Evolutionary conservation across 2,329 filamentous ascomycete species (phyloP).

Genomic region (Trichoderma arundinaceum): DNA sequence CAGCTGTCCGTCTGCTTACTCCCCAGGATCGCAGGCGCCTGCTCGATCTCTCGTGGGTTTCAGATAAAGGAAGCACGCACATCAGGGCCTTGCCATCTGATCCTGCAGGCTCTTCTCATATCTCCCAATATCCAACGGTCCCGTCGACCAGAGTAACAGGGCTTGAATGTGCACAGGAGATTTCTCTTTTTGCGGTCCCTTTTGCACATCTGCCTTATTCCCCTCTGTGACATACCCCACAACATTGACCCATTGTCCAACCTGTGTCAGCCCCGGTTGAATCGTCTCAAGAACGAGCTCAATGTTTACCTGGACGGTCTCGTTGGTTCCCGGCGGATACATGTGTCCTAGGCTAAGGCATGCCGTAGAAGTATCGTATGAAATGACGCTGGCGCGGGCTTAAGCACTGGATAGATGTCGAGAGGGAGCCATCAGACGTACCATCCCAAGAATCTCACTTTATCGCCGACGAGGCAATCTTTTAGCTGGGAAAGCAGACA

Average conservation of each 20-base stretch:
- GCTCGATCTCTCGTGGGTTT: neutral
- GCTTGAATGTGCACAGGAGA: slow-evolving; percentile 68
- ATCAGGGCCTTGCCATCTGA: slow-evolving; percentile 37
- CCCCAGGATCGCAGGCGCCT: neutral
- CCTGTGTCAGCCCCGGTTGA: slow-evolving; percentile 64
- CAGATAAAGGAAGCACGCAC: neutral
- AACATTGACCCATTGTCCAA: slow-evolving; percentile 89
- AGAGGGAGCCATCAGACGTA: slow-evolving; percentile 52
- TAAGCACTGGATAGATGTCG: slow-evolving; percentile 6
- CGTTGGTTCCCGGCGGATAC: slow-evolving; percentile 56
- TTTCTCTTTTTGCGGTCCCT: neutral
- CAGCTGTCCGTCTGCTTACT: neutral
- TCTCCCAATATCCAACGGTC: slow-evolving; percentile 69
- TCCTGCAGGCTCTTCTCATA: slow-evolving; percentile 68
- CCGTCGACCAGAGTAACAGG: slow-evolving; percentile 77
- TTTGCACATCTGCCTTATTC: slow-evolving; percentile 30
- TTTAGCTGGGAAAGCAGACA: slow-evolving; percentile 69
- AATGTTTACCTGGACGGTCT: slow-evolving; percentile 69
- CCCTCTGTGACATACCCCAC: slow-evolving; percentile 73
- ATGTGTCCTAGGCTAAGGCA: slow-evolving; percentile 72
- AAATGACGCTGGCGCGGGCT: slow-evolving; percentile 51
- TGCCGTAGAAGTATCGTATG: slow-evolving; percentile 60
- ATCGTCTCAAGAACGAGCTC: slow-evolving; percentile 71
- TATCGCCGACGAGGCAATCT: slow-evolving; percentile 62
- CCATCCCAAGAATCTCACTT: slow-evolving; percentile 93